Conservation (phyloP, 2,329 filamentous ascomycete genomes). For the Penicillium sp. region DNA sequence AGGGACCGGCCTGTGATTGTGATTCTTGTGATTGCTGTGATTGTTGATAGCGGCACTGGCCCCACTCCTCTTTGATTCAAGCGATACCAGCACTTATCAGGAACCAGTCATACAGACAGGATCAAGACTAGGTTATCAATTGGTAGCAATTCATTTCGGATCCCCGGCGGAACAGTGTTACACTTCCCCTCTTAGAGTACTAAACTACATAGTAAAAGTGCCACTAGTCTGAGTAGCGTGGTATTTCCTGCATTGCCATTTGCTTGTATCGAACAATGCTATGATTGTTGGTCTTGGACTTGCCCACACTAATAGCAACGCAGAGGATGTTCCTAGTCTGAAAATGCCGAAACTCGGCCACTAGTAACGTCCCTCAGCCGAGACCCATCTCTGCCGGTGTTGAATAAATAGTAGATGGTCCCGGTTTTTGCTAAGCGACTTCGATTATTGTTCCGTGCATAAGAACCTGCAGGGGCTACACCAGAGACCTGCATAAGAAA, state of each 20-base stretch:
- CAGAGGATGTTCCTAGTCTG: neutral
- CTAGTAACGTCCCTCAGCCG: neutral
- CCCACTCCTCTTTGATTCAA: neutral
- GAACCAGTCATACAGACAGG: neutral
- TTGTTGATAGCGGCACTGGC: neutral
- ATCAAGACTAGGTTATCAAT: neutral
- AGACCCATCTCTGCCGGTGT: neutral
- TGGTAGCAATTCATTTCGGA: neutral
- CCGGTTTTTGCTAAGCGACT: neutral
- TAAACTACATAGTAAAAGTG: neutral
- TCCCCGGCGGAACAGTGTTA: neutral
- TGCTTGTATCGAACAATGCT: neutral
- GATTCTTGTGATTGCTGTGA: neutral
- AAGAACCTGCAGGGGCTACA: neutral
- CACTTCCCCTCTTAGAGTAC: neutral
- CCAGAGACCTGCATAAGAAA: neutral
- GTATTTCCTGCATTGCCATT: neutral
- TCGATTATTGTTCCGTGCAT: neutral
- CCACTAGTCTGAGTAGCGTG: neutral
- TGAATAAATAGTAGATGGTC: neutral
- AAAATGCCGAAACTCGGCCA: neutral
- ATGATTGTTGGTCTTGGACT: neutral
- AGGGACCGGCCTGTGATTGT: neutral
- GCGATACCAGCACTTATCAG: neutral
- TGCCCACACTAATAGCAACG: neutral